Base-by-base conservation (phyloP, 78 protist genomes). In the Dictyostelium brefeldianum region DNA sequence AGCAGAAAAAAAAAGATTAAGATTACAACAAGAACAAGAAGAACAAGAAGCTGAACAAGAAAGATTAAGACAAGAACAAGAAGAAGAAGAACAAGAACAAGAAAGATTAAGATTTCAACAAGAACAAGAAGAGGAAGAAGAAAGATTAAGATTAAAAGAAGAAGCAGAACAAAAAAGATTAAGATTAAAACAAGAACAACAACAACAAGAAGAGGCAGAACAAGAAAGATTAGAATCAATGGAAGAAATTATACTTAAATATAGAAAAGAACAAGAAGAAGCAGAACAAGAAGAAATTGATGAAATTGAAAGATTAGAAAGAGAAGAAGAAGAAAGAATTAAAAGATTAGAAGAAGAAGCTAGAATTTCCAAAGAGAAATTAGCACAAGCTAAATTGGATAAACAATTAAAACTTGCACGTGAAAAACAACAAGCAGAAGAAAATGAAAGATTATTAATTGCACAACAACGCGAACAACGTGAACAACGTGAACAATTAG, bases 301-400 rank as follows among this genome's bases (percentile, higher is more conserved):
- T 11, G 22, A 67, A 0, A 41, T 51, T 51, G 15, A 59, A 22
- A 10, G 18, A 59, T 18, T 43, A 46, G 79, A 73, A 73, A 50
- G n/a, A 46, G 79, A 73, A 22, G 54, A 46, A 73, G 48, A 73
- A 73, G 79, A n/a, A 5, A 73, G 54, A 73, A 73, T 46, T 46
- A 47, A 50, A 73, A 14, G 46, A 46, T n/a, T 29, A 8, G 59
- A 73, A 46, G 78, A 70, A 18, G 78, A 70, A 41, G 22, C 78
- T 41, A 70, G 78, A 70, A 41, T 25, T 15, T 41, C 50, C 0
- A 70, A 70, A 70, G 78, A 70, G 20, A 70, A 41, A 70, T 27
- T 41, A 70, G 78, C 25, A 36, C 25, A 70, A 70, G 78, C 46
- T 2, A 70, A 14, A 41, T 70, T 70, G 46, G 50, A 70, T 14